Evolutionary conservation across 306 rosid species (phyloP).

Genomic region (Quercus robur): DNA sequence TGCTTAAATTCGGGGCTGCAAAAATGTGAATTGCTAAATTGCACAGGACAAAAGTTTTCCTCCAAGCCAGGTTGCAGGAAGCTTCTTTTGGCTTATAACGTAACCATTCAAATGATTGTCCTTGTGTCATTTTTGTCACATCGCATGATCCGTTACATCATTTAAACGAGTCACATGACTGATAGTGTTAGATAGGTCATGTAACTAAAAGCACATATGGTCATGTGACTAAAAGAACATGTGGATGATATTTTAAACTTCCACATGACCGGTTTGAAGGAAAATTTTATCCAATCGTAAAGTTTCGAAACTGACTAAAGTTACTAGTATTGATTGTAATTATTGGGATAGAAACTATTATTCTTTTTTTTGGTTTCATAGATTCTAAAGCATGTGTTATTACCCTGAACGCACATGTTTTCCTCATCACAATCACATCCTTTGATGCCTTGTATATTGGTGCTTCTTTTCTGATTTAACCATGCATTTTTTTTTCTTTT

Average conservation of each 20-base stretch:
- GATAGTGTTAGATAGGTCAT: too few species aligned
- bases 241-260: too few species aligned
- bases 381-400: background rate
- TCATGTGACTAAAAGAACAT: too few species aligned
- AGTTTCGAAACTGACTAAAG: background rate
- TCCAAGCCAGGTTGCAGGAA: too few species aligned
- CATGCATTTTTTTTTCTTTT: background rate
- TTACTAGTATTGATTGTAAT: background rate
- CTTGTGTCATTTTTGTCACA: too few species aligned
- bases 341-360: background rate
- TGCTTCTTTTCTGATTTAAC: constrained; percentile 17
- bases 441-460: background rate
- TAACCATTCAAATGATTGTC: too few species aligned
- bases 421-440: background rate
- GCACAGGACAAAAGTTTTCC: too few species aligned
- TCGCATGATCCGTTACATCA: too few species aligned
- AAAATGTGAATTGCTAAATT: background rate
- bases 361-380: background rate
- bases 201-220: too few species aligned
- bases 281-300: background rate
- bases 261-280: too few species aligned
- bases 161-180: too few species aligned
- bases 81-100: too few species aligned
- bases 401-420: background rate
- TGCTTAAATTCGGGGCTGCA: background rate